Base-by-base conservation (phyloP, 2,329 filamentous ascomycete species). In the Sclerotinia glacialis region DNA sequence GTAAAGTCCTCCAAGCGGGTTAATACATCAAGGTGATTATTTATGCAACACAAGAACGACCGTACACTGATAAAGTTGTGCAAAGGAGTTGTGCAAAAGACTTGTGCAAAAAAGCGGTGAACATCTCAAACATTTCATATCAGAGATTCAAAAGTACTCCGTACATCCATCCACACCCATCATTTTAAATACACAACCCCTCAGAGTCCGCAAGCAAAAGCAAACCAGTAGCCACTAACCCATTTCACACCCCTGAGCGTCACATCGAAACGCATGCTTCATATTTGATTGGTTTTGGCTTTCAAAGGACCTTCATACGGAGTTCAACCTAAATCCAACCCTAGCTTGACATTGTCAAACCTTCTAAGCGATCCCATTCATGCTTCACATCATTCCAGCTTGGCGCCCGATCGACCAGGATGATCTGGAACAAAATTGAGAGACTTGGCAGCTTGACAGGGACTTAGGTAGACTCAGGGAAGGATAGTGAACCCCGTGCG, bases 31-130 rank as follows among this genome's bases (percentile, higher is more conserved):
- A n/a, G 34, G 46, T 46, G 26, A 60, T 47, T 16, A 40, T 47
- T 34, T 31, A n/a, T 60, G 40, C 40, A 47, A 47, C 56, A 42
- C 8, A 58, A 58, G 3, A 26, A 18, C 26, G 18, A 28, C 11
- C 11, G 49, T 52, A 52, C 23, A 28, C n/a, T n/a, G n/a, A n/a
- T 26, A 52, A 46, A 59, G 42, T 59, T 59, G 40, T 60, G 42
- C 56, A 60, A 60, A n/a, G n/a, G n/a, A n/a, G n/a, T n/a, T n/a
- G n/a, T n/a, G n/a, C n/a, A n/a, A n/a, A n/a, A n/a, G n/a, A n/a
- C n/a, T 59, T 60, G 40, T 60, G 56, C 56, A 60, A 60, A 60
- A 47, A 60, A 47, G 56, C 56, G 56, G 56, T 60, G 56, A 47
- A 31, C 26, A 53, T 34, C 26, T 46, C 23, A 28, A 14, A 50